These are phyloP conservation scores for Saccharomycopsis sp. DNA, from an alignment of 805 yeast genomes.

Conservation along the genomic window DNA sequence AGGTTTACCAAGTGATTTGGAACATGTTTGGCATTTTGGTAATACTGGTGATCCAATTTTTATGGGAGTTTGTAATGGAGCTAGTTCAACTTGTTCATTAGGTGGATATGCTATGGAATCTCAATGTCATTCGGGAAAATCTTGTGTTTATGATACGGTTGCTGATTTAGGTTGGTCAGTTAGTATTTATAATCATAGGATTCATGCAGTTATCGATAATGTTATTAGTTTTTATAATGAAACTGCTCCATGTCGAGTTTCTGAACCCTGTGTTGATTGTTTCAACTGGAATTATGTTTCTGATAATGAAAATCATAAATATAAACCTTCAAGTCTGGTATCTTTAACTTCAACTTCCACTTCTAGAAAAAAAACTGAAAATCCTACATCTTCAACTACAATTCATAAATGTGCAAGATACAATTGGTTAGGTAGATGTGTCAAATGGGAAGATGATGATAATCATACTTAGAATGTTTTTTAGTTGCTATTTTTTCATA, in stretches of 20 bases:
- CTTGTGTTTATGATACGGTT: constrained; percentile 84
- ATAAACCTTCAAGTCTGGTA: constrained; percentile 22
- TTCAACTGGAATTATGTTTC: constrained; percentile 75
- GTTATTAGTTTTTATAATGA: constrained; percentile 61
- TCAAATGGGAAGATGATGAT: constrained; percentile 27
- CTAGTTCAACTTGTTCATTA: constrained; percentile 74
- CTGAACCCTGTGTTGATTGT: constrained; percentile 85
- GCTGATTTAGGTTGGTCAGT: constrained; percentile 87
- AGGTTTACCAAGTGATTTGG: constrained; percentile 66
- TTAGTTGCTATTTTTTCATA: too few species aligned
- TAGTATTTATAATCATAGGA: constrained; percentile 77
- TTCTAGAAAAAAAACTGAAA: constrained; percentile 17
- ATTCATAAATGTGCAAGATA: constrained; percentile 23
- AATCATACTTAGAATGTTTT: background rate
- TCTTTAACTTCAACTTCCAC: constrained; percentile 27
- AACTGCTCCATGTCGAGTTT: constrained; percentile 62
- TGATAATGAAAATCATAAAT: constrained; percentile 24
- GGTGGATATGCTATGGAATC: constrained; percentile 98
- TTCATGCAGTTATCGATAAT: constrained; percentile 82
- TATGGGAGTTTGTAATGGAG: constrained; percentile 96
- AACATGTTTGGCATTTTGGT: constrained; percentile 90
- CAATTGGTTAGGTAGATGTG: constrained; percentile 53
- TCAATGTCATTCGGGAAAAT: constrained; percentile 82
- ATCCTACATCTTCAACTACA: constrained; percentile 6
- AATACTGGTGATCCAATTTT: constrained; percentile 95